Percentiles rank a stretch among this genome's conserved stretches.
These are phyloP conservation scores for Calonectria crousiana DNA, from an alignment of 2,329 filamentous ascomycete species.

Conservation along the genomic window DNA sequence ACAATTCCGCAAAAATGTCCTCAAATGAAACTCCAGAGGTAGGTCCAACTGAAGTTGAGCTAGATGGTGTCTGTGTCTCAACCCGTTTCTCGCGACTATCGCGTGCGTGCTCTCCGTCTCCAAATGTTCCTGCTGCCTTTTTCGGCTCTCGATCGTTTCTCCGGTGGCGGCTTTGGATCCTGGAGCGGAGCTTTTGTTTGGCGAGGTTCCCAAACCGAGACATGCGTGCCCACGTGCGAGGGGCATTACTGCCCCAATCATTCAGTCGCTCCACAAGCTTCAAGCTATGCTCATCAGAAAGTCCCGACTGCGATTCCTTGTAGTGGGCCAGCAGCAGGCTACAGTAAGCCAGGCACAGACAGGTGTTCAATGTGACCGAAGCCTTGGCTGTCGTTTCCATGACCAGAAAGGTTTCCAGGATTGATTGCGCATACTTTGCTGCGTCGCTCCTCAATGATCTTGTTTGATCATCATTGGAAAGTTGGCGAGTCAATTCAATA, in stretches of 20 bases:
- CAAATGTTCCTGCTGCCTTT: neutral
- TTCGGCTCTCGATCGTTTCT: too few relatives aligned
- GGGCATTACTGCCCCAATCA: constrained; percentile 6
- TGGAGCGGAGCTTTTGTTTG: neutral
- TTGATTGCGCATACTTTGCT: constrained; percentile 9
- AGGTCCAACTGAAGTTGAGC: neutral
- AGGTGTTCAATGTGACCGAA: constrained; percentile 1
- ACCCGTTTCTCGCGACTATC: neutral
- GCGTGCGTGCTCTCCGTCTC: neutral
- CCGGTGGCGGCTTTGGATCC: neutral
- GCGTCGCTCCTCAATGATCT: neutral
- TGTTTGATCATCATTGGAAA: neutral
- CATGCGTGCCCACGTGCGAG: neutral
- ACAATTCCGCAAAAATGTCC: neutral
- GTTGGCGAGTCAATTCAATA: neutral
- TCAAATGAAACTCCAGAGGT: neutral
- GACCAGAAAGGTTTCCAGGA: constrained; percentile 7
- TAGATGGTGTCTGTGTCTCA: neutral
- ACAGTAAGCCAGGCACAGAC: constrained; percentile 7
- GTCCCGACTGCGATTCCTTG: neutral
- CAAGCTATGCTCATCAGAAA: neutral
- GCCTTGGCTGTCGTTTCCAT: neutral
- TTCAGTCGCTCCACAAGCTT: neutral
- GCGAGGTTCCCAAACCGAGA: constrained; percentile 3
- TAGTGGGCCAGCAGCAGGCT: constrained; percentile 5